Base-by-base conservation (phyloP, 768 basidiomycete genomes). In the Calocera cornea region DNA sequence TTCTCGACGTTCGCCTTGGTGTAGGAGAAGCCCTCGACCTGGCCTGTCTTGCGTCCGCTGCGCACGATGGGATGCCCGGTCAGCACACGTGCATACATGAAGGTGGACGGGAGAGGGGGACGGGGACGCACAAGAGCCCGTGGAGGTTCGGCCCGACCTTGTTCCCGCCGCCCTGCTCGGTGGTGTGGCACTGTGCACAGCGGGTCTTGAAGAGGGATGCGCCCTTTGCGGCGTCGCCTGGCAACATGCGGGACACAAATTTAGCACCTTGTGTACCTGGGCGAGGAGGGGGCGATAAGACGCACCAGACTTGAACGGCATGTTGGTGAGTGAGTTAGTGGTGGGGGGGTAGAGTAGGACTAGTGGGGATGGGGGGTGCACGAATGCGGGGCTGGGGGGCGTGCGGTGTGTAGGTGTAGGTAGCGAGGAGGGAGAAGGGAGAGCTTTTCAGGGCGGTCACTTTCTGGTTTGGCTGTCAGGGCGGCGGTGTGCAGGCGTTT, bases 171-270 rank as follows among this genome's bases (percentile, higher is more conserved):
- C 87, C 86, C 72, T 83, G 81, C 67, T 80, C 90, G 70, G 90
- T 78, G 70, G 92, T 97, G 78, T 97, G 95, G 80, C 95, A 97
- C 76, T 97, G 92, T 44, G 89, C 87, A 74, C 90, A 94, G 68
- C 94, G 89, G 69, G 93, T 94, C 83, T 94, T 95, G 88, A 97
- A 97, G 77, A 97, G 88, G 75, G 82, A 80, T 76, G 95, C 94
- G 79, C 95, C 95, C 84, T 95, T 97, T 67, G 74, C 73, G 74
- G 88, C 78, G 81, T 97, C 91, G 86, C 95, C 95, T 84, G 65
- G 19, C 19, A 19, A 47, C 19, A n/a, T n/a, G n/a, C 16, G 19
- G 8, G 44, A 47, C 40, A 47, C 19, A 19, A 24, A 19, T 19
- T 47, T 17, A 47, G 44, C 24, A 47, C 16, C n/a, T n/a, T 24